Evolutionary conservation across 495 filamentous ascomycete genomes (phyloP), one percentile per base, ranked within the genome.

Genomic region (Penicillium macrosclerotiorum): DNA sequence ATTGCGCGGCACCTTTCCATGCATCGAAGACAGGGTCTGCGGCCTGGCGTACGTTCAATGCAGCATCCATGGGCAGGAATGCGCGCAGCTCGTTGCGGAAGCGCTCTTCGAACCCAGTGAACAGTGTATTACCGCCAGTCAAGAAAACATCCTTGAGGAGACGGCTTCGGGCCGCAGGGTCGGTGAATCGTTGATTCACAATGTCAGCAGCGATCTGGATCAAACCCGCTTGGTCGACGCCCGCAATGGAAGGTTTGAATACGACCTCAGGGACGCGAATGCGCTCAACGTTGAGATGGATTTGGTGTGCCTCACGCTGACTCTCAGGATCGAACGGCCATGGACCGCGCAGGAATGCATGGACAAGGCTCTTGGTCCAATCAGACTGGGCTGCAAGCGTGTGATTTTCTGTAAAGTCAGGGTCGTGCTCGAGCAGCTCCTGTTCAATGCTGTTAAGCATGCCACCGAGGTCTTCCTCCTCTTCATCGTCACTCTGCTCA

Each of bases 231-330:
- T 98, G 93, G 59, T 98, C 93, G 26, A 97, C 74, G 3, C 93
- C 93, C 2, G 94, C 93, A 57, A 98, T 96, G n/a, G 77, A 78
- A 0, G 93, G 93, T 63, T 96, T 89, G 71, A 96, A 97, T 9
- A 96, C 79, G 11, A 98, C 85, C 68, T 98, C 93, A 3, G 93
- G 94, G 1, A 96, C 90, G 18, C 93, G 86, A 61, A 98, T 96
- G 22, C 94, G 82, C 71, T 98, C 93, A 33, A 98, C 87, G 60
- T 98, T 98, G 29, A 98, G 78, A 63, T 98, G 93, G 26, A 98
- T 64, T 63, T 96, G 91, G 57, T 95, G 80, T 6, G 77, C 81
- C 65, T 97, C 87, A 5, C 81, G 80, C 50, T 91, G 86, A 42
- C 81, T 85, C 40, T 89, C 82, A 0, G 82, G 73, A 57, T 97